Conservation (phyloP, 768 basidiomycete species). For the Trametes gibbosa region DNA sequence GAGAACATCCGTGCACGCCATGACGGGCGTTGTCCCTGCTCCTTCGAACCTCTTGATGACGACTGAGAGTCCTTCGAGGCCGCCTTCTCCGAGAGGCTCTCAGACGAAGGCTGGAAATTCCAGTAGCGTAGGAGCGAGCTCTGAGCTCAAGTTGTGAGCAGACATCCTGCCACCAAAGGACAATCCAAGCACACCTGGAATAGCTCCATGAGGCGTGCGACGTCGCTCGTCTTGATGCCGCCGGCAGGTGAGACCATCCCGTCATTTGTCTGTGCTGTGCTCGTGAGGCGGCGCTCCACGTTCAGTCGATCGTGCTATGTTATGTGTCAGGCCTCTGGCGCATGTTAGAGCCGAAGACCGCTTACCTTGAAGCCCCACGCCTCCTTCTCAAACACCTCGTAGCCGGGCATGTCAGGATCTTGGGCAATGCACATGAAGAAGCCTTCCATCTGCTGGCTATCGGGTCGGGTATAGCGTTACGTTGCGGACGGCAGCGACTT, state of each 20-base stretch:
- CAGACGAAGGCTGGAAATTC: slow-evolving; percentile 51
- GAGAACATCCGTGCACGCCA: slow-evolving; percentile 24
- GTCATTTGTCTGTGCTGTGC: slow-evolving; percentile 38
- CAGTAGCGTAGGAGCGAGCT: slow-evolving; percentile 71
- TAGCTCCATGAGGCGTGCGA: slow-evolving; percentile 81
- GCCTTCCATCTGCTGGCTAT: slow-evolving; percentile 74
- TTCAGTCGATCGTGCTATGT: slow-evolving; percentile 70
- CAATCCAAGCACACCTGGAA: slow-evolving; percentile 52
- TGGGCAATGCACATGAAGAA: slow-evolving; percentile 69
- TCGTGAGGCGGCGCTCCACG: slow-evolving; percentile 60
- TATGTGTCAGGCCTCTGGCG: slow-evolving; percentile 2
- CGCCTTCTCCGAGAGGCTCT: slow-evolving; percentile 8
- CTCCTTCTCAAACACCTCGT: slow-evolving; percentile 71
- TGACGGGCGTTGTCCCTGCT: slow-evolving; percentile 7
- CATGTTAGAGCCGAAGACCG: not conserved
- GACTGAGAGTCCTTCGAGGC: slow-evolving; percentile 12
- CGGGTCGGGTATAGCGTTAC: not conserved
- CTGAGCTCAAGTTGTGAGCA: slow-evolving; percentile 31
- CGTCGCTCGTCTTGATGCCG: slow-evolving; percentile 70
- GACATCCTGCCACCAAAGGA: not conserved
- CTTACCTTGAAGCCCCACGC: slow-evolving; percentile 76
- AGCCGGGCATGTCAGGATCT: slow-evolving; percentile 45
- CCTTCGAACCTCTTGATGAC: slow-evolving; percentile 1
- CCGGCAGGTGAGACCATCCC: slow-evolving; percentile 10
- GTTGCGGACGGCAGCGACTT: not conserved